phyloP scores from a whole-genome alignment of 2,329 filamentous ascomycete species.

The Xylariales sp. region DNA sequence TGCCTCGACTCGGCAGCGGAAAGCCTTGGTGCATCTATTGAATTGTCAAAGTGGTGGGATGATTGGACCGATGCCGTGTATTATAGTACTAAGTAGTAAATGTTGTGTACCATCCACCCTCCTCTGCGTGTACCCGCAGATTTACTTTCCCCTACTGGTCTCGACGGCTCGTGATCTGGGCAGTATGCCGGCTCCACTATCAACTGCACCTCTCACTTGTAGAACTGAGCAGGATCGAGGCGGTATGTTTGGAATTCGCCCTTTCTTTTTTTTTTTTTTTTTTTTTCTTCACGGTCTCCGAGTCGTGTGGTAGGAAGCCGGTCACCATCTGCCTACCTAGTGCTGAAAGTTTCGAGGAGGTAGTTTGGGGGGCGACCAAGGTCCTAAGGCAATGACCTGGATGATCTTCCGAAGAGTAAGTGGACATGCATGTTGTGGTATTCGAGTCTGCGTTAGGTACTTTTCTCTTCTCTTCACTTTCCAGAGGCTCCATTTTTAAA shows the following conservation, averaged over 20 bases:
- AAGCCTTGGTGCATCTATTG: constrained; percentile 42
- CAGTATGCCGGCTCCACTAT: background rate
- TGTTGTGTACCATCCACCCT: constrained; percentile 18
- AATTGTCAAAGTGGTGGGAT: constrained; percentile 8
- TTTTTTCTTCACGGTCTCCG: background rate
- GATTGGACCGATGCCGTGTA: constrained; percentile 21
- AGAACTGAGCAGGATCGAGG: background rate
- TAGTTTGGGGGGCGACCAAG: too few relatives aligned
- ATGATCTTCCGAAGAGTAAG: background rate
- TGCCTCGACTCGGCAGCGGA: constrained; percentile 38
- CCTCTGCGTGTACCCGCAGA: constrained; percentile 21
- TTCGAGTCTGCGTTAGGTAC: background rate
- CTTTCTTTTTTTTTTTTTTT: too few relatives aligned
- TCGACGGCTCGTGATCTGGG: constrained; percentile 17
- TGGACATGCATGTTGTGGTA: background rate
- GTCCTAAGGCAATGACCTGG: background rate
- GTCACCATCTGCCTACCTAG: background rate
- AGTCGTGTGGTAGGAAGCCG: constrained; percentile 3
- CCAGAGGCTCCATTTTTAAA: too few relatives aligned
- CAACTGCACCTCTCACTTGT: constrained; percentile 7
- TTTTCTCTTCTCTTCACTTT: too few relatives aligned
- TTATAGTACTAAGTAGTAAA: constrained; percentile 41
- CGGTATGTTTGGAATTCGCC: constrained; percentile 1
- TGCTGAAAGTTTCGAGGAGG: too few relatives aligned
- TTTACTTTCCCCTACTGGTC: background rate